Evolutionary conservation across 2,329 filamentous ascomycete genomes (phyloP).

Genomic region (Fusarium verticillioides): DNA sequence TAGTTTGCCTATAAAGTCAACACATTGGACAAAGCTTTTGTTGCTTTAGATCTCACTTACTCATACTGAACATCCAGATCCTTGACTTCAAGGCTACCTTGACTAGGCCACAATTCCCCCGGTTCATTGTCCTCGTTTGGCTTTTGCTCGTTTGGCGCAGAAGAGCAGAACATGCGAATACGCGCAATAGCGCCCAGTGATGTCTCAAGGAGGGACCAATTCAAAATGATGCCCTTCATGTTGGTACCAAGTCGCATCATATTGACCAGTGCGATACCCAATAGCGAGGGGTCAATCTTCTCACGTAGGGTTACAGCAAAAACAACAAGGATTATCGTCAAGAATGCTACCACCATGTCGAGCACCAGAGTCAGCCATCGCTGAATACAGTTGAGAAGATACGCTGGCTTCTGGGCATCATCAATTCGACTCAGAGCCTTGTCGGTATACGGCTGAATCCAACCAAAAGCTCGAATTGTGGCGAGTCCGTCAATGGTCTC

Average conservation of each 20-base stretch:
- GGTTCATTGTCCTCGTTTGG: slow-evolving; percentile 28
- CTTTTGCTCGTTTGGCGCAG: slow-evolving; percentile 41
- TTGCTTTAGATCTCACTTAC: slow-evolving; percentile 25
- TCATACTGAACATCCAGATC: slow-evolving; percentile 43
- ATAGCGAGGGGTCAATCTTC: slow-evolving; percentile 46
- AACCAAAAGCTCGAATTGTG: slow-evolving; percentile 54
- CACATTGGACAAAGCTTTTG: background rate
- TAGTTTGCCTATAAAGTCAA: slow-evolving; percentile 35
- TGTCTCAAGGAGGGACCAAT: slow-evolving; percentile 47
- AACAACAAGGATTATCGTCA: slow-evolving; percentile 53
- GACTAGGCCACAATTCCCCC: slow-evolving; percentile 36
- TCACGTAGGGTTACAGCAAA: slow-evolving; percentile 53
- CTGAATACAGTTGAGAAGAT: slow-evolving; percentile 63
- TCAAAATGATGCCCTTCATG: slow-evolving; percentile 44
- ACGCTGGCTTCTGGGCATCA: slow-evolving; percentile 62
- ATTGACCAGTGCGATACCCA: slow-evolving; percentile 54
- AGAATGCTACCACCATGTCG: slow-evolving; percentile 60
- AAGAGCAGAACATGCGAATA: slow-evolving; percentile 43
- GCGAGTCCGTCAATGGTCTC: slow-evolving; percentile 47
- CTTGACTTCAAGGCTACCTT: slow-evolving; percentile 39
- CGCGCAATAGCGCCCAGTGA: slow-evolving; percentile 47
- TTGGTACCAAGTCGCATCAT: slow-evolving; percentile 45
- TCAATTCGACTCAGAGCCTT: slow-evolving; percentile 54
- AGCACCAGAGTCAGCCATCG: slow-evolving; percentile 64
- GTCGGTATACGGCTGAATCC: slow-evolving; percentile 51